phyloP scores from a whole-genome alignment of 768 basidiomycete genomes.

The Termitomyces heimii region DNA sequence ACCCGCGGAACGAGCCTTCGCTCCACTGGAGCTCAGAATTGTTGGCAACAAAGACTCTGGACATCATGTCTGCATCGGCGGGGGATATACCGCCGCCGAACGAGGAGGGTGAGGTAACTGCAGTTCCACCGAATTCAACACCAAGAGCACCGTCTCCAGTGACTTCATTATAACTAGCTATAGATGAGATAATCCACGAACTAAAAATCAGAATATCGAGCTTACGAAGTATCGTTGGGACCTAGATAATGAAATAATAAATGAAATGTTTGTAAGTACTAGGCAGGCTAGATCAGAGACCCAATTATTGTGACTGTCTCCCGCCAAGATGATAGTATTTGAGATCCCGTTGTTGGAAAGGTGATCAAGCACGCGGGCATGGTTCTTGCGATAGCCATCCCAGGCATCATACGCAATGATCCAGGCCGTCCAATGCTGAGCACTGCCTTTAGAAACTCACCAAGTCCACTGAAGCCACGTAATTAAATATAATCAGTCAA shows the following conservation, averaged over 20 bases:
- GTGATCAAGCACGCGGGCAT: conserved; percentile 44
- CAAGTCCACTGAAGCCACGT: no score
- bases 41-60: background rate
- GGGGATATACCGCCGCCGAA: background rate
- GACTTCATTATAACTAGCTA: background rate
- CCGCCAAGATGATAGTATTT: conserved; percentile 54
- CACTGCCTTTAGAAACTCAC: background rate
- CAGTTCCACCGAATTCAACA: background rate
- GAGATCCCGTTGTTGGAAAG: conserved; percentile 43
- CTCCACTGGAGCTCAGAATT: background rate
- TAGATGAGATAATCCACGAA: no score
- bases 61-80: background rate
- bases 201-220: no score
- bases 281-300: conserved; percentile 49
- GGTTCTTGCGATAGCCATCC: conserved; percentile 47
- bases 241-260: background rate
- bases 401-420: background rate
- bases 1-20: background rate
- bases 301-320: conserved; percentile 61
- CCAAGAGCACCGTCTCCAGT: background rate
- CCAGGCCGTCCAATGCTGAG: no score
- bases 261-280: no score
- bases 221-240: background rate
- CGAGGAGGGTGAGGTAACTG: background rate
- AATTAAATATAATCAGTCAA: no score